Conservation (phyloP, 2,329 filamentous ascomycete species). For the Colletotrichum salicis region DNA sequence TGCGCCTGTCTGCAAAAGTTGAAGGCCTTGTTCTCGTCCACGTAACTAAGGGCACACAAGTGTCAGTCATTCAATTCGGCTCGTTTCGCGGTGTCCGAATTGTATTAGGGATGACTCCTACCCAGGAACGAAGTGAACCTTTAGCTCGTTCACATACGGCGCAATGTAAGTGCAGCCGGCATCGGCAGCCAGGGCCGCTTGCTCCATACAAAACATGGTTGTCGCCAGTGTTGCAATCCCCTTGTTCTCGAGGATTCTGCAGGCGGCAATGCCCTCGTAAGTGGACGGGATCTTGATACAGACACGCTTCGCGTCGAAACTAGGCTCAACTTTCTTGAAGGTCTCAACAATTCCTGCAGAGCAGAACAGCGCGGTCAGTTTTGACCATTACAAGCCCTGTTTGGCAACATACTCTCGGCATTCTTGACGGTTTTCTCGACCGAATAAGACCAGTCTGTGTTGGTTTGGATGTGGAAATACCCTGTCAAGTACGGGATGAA, state of each 20-base stretch:
- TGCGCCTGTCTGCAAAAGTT: constrained; percentile 63
- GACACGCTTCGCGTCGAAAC: constrained; percentile 59
- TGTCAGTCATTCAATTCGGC: not conserved
- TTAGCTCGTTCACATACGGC: constrained; percentile 73
- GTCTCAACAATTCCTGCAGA: constrained; percentile 60
- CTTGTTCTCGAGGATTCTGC: constrained; percentile 60
- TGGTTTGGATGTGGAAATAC: constrained; percentile 68
- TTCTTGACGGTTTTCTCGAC: constrained; percentile 60
- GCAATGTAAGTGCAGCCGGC: constrained; percentile 71
- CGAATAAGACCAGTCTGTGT: constrained; percentile 65
- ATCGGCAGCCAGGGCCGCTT: constrained; percentile 67
- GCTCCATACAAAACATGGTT: constrained; percentile 70
- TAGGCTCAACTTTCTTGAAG: constrained; percentile 55
- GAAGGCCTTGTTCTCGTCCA: constrained; percentile 61
- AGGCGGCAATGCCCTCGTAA: constrained; percentile 72
- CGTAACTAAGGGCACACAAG: constrained; percentile 49
- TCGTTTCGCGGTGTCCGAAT: not conserved
- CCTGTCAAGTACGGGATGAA: constrained; percentile 62
- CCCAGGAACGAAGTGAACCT: constrained; percentile 67
- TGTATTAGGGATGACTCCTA: constrained; percentile 40
- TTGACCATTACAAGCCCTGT: not conserved
- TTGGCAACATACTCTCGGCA: constrained; percentile 55
- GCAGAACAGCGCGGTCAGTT: not conserved
- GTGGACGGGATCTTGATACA: constrained; percentile 73
- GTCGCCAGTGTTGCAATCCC: constrained; percentile 71